These are phyloP conservation scores for Xylariaceae sp. DNA, from an alignment of 2,329 filamentous ascomycete species.

Conservation along the genomic window DNA sequence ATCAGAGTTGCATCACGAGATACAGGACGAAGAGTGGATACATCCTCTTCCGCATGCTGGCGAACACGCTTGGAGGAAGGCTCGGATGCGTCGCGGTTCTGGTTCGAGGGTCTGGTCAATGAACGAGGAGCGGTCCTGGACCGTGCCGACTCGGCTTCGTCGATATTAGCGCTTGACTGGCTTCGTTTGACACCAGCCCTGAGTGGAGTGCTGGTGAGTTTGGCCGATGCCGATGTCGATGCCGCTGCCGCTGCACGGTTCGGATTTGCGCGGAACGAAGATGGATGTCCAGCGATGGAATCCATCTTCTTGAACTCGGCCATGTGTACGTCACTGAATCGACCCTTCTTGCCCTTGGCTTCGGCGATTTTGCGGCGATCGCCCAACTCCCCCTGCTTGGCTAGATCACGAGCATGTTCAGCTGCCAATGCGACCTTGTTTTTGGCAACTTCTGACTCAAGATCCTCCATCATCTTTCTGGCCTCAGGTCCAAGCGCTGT, in stretches of 20 bases:
- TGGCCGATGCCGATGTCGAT: constrained; percentile 44
- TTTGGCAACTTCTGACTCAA: constrained; percentile 65
- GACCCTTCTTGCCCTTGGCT: constrained; percentile 69
- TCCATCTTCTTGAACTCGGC: constrained; percentile 96
- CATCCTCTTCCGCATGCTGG: constrained; percentile 62
- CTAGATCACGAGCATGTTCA: constrained; percentile 52
- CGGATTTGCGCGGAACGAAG: constrained; percentile 62
- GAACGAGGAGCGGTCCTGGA: constrained; percentile 27
- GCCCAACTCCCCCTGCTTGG: constrained; percentile 40
- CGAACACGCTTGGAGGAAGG: constrained; percentile 65
- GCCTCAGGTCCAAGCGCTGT: constrained; percentile 57
- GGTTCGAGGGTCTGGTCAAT: constrained; percentile 22
- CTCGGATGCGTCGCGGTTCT: constrained; percentile 29
- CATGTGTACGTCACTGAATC: constrained; percentile 83
- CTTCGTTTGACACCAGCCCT: constrained; percentile 37
- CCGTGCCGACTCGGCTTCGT: constrained; percentile 48
- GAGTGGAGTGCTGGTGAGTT: constrained; percentile 42
- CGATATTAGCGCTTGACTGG: constrained; percentile 57
- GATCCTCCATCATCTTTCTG: constrained; percentile 57
- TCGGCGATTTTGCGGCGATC: constrained; percentile 67
- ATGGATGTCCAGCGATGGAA: constrained; percentile 82
- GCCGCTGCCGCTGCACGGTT: constrained; percentile 36
- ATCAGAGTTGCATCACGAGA: constrained; percentile 45
- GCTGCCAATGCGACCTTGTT: constrained; percentile 65
- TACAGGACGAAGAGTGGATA: constrained; percentile 57